phyloP scores from a whole-genome alignment of 148 eudicot genomes.

The Camellia granthamiana region DNA sequence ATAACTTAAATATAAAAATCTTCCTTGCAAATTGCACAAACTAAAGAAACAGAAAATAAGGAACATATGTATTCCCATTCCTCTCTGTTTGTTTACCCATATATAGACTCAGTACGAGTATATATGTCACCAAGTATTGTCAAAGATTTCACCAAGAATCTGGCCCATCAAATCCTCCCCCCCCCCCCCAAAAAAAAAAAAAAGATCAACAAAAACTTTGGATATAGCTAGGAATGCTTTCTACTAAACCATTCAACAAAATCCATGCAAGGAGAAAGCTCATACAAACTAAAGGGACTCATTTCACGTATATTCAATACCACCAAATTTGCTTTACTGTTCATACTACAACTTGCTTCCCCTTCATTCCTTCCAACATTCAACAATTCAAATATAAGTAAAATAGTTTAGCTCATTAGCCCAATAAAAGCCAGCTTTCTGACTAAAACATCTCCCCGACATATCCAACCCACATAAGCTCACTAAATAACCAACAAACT shows the following conservation, averaged over 20 bases:
- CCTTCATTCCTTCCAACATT: not conserved
- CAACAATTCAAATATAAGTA: too few relatives aligned
- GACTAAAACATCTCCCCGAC: not conserved
- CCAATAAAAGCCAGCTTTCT: not conserved
- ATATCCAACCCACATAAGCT: not conserved
- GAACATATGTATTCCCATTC: not conserved
- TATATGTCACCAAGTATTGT: not conserved
- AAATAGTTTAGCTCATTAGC: not conserved
- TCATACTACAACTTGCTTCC: too few relatives aligned
- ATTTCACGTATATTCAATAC: not conserved
- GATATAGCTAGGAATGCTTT: not conserved
- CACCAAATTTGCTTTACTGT: not conserved
- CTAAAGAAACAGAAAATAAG: not conserved
- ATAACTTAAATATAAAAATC: not conserved
- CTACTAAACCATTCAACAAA: not conserved
- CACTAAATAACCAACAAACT: not conserved
- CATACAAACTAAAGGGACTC: not conserved
- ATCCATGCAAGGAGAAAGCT: not conserved
- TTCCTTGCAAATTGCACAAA: not conserved
- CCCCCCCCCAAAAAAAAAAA: not conserved
- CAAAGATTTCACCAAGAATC: not conserved
- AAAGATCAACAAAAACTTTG: not conserved
- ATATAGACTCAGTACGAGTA: not conserved
- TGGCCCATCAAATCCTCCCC: not conserved
- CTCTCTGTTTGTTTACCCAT: not conserved